Evolutionary conservation across 176 grass and related monocot genomes (phyloP).

Genomic region (Aegilops tauschii): DNA sequence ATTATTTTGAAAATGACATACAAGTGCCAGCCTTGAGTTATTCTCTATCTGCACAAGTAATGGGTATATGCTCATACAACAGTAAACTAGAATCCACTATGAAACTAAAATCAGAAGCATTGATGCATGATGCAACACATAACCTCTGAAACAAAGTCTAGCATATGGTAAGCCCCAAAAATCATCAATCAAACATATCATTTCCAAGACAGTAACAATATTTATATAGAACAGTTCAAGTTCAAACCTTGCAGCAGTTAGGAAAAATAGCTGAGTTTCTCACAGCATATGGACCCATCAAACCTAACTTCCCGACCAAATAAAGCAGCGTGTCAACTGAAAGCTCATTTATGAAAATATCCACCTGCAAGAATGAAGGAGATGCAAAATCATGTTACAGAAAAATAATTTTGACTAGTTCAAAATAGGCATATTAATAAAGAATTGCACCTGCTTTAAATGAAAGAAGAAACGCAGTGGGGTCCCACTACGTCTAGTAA

Average conservation of each 20-base stretch:
- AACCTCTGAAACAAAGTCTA: slow-evolving; percentile 1
- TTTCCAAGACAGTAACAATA: slow-evolving; percentile 3
- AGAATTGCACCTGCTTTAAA: slow-evolving; percentile 54
- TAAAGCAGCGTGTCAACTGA: slow-evolving; percentile 76
- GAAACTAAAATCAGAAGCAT: slow-evolving; percentile 8
- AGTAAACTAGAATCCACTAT: slow-evolving; percentile 12
- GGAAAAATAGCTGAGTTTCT: slow-evolving; percentile 71
- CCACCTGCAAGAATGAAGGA: slow-evolving; percentile 55
- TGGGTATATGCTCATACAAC: slow-evolving; percentile 27
- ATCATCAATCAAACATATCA: neutral
- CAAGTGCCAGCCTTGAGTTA: slow-evolving; percentile 66
- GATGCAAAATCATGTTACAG: slow-evolving; percentile 4
- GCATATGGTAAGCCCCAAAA: neutral
- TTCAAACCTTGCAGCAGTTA: slow-evolving; percentile 82
- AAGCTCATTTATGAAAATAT: slow-evolving; percentile 76
- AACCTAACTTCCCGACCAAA: slow-evolving; percentile 65
- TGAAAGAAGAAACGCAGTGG: slow-evolving; percentile 50
- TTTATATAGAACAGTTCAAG: neutral
- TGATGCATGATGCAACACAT: neutral
- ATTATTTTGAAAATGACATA: slow-evolving; percentile 70
- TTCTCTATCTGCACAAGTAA: slow-evolving; percentile 76
- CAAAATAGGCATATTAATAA: slow-evolving; percentile 28
- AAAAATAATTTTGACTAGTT: slow-evolving; percentile 4
- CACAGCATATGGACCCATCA: slow-evolving; percentile 84
- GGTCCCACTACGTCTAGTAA: slow-evolving; percentile 31